phyloP scores from a whole-genome alignment of 257 asterid species.

The Fraxinus excelsior region DNA sequence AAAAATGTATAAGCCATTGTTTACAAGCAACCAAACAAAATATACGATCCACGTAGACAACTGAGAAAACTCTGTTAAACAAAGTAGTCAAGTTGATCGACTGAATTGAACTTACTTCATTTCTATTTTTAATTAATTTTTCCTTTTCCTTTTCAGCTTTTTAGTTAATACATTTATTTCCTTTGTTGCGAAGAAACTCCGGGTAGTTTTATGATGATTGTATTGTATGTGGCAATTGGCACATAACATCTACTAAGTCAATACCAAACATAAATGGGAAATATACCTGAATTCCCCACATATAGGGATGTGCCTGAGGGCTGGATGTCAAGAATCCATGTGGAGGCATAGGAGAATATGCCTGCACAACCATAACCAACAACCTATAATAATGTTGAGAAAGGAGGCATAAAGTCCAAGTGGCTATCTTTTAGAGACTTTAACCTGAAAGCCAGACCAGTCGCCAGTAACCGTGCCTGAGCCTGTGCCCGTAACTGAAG shows the following conservation, averaged over 20 bases:
- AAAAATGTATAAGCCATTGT: not conserved
- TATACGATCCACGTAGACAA: too few relatives aligned
- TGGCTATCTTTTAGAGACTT: slow-evolving; percentile 6
- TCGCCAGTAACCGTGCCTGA: slow-evolving; percentile 42
- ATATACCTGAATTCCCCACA: slow-evolving; percentile 66
- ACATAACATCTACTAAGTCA: not conserved
- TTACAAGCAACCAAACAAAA: too few relatives aligned
- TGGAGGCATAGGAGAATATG: slow-evolving; percentile 52
- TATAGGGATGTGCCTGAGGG: slow-evolving; percentile 57
- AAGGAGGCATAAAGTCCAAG: slow-evolving; percentile 8
- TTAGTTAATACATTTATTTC: not conserved
- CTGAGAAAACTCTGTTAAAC: not conserved
- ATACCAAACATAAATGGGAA: not conserved
- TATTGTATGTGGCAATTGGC: not conserved
- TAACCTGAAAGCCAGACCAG: slow-evolving; percentile 59
- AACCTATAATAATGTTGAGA: not conserved
- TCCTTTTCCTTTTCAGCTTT: not conserved
- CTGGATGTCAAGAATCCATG: slow-evolving; percentile 53
- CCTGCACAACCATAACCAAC: slow-evolving; percentile 32
- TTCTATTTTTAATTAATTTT: not conserved
- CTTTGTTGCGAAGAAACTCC: not conserved
- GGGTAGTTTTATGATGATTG: not conserved
- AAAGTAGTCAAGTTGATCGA: not conserved
- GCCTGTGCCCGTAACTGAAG: slow-evolving; percentile 36
- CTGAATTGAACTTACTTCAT: not conserved